phyloP scores from a whole-genome alignment of 2,329 filamentous ascomycete genomes.

The Trichoderma gracile region DNA sequence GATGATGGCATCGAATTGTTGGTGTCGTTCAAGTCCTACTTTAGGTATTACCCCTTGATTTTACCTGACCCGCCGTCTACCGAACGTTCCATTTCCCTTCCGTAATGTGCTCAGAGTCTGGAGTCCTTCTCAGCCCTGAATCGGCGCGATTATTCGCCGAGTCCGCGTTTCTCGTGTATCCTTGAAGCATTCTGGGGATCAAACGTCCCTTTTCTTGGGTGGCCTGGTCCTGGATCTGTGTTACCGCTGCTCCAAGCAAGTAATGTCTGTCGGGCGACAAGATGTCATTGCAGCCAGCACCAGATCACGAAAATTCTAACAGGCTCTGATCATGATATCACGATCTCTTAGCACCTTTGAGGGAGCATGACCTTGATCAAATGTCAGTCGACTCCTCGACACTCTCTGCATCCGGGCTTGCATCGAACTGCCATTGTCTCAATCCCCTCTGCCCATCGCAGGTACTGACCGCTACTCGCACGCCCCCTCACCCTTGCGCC shows the following conservation, averaged over 20 bases:
- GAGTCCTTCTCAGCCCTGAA: slow-evolving; percentile 8
- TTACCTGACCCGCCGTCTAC: not conserved
- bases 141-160: not conserved
- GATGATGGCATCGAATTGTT: slow-evolving; percentile 8
- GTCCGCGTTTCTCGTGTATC: not conserved
- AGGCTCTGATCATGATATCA: no score
- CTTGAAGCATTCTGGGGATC: no score
- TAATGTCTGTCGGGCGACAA: no score
- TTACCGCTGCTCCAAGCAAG: no score
- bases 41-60: no score
- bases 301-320: no score
- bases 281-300: no score
- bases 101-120: not conserved
- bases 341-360: no score
- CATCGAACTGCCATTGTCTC: no score
- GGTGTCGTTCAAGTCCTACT: not conserved
- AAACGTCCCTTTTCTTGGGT: not conserved
- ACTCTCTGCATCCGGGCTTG: not conserved
- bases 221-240: no score
- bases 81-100: not conserved
- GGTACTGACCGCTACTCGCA: not conserved
- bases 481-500: not conserved
- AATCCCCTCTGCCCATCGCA: no score
- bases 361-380: no score
- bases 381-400: not conserved